Evolutionary conservation across 106 monocot genomes (phyloP), one percentile per base, ranked within the genome.

Genomic region (Hemerocallis citrina): DNA sequence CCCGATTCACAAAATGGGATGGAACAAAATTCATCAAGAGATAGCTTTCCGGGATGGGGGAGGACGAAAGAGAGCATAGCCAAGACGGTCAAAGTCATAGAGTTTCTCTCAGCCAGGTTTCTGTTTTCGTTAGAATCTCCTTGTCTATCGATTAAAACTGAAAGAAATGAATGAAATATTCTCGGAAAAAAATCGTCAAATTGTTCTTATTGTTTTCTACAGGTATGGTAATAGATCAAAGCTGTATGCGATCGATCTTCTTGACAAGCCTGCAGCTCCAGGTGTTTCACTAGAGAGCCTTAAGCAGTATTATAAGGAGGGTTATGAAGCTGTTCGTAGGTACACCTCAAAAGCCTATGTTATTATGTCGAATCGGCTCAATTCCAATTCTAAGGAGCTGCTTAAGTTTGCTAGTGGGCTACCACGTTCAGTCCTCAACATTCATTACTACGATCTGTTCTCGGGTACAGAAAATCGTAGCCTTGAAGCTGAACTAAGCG

Each of bases 1-100:
- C 81, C 81, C 6, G 79, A 85, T 0, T 80, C 85, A 0, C 82
- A 90, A 23, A 90, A 90, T n/a, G 79, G 72, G 14, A 10, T 38
- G 3, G 64, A 72, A 16, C 81, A 68, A n/a, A 63, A 75, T 30
- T 71, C 40, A 33, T 48, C 72, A 0, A 62, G 81, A 55, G 81
- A 81, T 42, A 72, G 81, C 11, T 41, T 30, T 20, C 52, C 20
- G 12, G 55, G 35, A 24, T 75, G 71, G 66, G 72, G 81, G 22
- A 45, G 32, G 10, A 64, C 64, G 15, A 17, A 64, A 6, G 59
- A 48, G 0, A 62, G 31, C 56, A 68, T 68, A 6, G 43, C 42
- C 25, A 33, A 76, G 30, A 72, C 72, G 11, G 51, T 81, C 2
- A 14, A 17, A 16, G 80, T 68, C 30, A 75, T 75, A 21, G 75